phyloP scores from a whole-genome alignment of 352 stramenopile genomes.

The Globisporangium perplexum region DNA sequence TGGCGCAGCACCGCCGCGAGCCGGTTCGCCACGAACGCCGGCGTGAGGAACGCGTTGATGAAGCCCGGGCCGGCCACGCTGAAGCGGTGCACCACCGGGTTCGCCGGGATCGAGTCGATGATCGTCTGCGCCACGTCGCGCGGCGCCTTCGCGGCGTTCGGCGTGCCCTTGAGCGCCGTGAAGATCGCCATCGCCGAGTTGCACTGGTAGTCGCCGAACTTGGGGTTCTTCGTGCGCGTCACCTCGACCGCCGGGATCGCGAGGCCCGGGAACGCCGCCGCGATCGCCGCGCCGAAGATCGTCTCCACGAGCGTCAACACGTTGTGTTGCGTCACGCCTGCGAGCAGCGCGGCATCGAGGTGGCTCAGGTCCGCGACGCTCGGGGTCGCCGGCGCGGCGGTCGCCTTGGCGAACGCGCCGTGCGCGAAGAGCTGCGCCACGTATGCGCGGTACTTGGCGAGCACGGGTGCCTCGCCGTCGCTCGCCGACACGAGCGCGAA shows the following conservation, averaged over 20 bases:
- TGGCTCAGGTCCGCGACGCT: conserved; percentile 16
- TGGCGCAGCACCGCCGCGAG: conserved; percentile 64
- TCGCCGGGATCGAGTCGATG: conserved; percentile 77
- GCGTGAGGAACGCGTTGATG: conserved; percentile 95
- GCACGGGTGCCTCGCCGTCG: conserved; percentile 33
- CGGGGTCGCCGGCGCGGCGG: conserved; percentile 14
- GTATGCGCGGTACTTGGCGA: conserved; percentile 64
- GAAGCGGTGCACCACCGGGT: conserved; percentile 86
- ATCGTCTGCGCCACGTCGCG: conserved; percentile 89
- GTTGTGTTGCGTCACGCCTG: conserved; percentile 70
- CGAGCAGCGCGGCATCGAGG: conserved; percentile 39
- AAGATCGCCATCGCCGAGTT: conserved; percentile 97
- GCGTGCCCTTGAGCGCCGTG: conserved; percentile 91
- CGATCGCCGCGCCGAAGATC: conserved; percentile 70
- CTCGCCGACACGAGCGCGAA: conserved; percentile 44
- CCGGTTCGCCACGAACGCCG: conserved; percentile 74
- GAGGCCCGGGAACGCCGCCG: conserved; percentile 58
- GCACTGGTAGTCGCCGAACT: conserved; percentile 97
- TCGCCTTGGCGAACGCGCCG: conserved; percentile 43
- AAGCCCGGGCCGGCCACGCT: conserved; percentile 95
- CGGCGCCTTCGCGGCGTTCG: conserved; percentile 63
- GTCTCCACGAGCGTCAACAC: conserved; percentile 68
- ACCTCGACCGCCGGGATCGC: conserved; percentile 51
- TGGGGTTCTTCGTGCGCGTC: conserved; percentile 78
- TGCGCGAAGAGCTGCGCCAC: conserved; percentile 52